Evolutionary conservation across 129 eudicot genomes (phyloP), one percentile per base, ranked within the genome.

Genomic region (Escallonia herrerae): DNA sequence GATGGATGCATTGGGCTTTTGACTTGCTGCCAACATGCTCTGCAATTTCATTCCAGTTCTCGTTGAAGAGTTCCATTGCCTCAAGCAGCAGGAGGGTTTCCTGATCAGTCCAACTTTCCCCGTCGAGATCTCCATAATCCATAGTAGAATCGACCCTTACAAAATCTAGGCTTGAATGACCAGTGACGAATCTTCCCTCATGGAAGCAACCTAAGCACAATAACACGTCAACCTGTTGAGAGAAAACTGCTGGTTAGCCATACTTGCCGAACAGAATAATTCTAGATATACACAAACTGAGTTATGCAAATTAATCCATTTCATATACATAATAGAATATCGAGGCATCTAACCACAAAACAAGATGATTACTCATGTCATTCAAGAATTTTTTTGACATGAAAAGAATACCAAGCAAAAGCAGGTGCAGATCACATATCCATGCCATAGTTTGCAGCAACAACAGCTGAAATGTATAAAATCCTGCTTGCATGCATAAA

Each of bases 141-240:
- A 80, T 84, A 49, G 74, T 54, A 39, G 90, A 78, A 76, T 78
- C 89, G 43, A 69, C 82, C 78, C 78, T 93, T 5, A 81, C 54
- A 66, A 89, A 93, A 81, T 93, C 96, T 62, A 93, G 77, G 79
- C 99, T 93, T 72, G 99, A 89, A 76, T 93, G 99, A 76, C 99
- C 96, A 73, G 81, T 77, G 56, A 93, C 83, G 78, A 81, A 86
- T 74, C 86, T 81, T 57, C 96, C 99, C 56, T 82, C 90, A n/a
- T 78, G 83, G 72, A 67, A 93, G 81, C 99, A 93, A 69, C 82
- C 82, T 74, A 81, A 72, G 81, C 99, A 93, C 46, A 93, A 77
- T n/a, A 76, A 64, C 43, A 77, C 75, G 74, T 93, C 95, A 58
- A 79, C 75, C 99, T 93, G 89, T 66, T 58, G 74, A 51, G 58